phyloP scores from a whole-genome alignment of 139 green algal species.

The Coccomyxa sp. region DNA sequence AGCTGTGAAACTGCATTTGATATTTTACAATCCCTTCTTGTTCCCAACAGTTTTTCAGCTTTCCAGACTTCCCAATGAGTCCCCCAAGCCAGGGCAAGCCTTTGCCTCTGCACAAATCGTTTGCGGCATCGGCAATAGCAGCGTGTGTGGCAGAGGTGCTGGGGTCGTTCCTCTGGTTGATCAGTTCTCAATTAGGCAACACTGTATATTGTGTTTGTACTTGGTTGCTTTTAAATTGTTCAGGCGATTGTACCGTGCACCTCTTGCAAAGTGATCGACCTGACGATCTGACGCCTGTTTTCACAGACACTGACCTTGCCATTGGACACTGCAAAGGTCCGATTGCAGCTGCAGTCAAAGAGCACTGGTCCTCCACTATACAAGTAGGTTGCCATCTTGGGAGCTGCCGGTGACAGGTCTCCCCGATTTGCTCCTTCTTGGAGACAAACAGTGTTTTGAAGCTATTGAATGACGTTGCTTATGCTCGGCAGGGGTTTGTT shows the following conservation, averaged over 20 bases:
- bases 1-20: background rate
- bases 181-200: background rate
- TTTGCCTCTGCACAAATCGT: constrained; percentile 31
- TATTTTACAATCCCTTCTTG: no score
- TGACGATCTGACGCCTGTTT: no score
- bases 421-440: background rate
- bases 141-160: constrained; percentile 77
- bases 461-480: background rate
- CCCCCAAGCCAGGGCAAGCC: constrained; percentile 9
- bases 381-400: constrained; percentile 28
- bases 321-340: constrained; percentile 95
- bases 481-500: constrained; percentile 70
- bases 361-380: constrained; percentile 48
- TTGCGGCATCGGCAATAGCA: constrained; percentile 61
- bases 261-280: no score
- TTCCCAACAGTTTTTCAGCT: no score
- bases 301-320: constrained; percentile 68
- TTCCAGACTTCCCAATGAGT: background rate
- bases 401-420: background rate
- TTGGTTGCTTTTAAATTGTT: background rate
- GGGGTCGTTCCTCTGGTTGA: no score
- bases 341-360: constrained; percentile 84
- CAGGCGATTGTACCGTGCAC: no score
- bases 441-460: background rate
- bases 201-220: background rate